phyloP scores from a whole-genome alignment of 768 basidiomycete genomes.

The Boletellus ananas region DNA sequence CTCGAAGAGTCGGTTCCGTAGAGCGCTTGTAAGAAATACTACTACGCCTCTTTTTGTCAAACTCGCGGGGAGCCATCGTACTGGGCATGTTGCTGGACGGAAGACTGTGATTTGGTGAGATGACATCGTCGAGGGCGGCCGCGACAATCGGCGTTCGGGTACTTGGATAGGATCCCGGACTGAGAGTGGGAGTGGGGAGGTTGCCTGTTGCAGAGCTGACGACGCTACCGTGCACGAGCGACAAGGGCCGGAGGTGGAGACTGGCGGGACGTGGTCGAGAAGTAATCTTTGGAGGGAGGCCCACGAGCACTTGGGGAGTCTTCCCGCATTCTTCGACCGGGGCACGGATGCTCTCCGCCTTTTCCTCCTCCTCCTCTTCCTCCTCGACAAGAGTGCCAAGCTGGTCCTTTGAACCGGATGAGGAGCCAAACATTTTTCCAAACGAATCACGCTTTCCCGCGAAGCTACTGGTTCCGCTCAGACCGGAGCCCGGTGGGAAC shows the following conservation, averaged over 20 bases:
- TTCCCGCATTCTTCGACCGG: conserved; percentile 4
- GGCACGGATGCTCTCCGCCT: conserved; percentile 43
- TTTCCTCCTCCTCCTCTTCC: conserved; percentile 82
- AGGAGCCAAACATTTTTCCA: conserved; percentile 57
- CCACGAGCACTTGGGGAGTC: conserved; percentile 26
- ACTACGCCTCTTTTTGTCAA: conserved; percentile 48
- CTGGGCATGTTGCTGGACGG: conserved; percentile 1
- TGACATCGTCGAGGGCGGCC: conserved; percentile 18
- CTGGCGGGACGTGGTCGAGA: conserved; percentile 62
- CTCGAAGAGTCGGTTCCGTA: conserved; percentile 28
- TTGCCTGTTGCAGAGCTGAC: conserved; percentile 32
- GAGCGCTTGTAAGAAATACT: conserved; percentile 75
- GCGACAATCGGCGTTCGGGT: conserved; percentile 35
- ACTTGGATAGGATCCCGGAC: conserved; percentile 43
- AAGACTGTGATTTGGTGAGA: conserved; percentile 18
- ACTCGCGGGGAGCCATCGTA: conserved; percentile 23
- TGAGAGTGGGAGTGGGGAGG: conserved; percentile 52
- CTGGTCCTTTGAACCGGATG: conserved; percentile 69
- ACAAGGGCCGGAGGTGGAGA: conserved; percentile 66
- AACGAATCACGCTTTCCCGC: conserved; percentile 78
- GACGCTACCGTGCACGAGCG: conserved; percentile 57
- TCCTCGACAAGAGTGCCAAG: conserved; percentile 80
- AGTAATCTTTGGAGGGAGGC: conserved; percentile 37
- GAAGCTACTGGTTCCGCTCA: conserved; percentile 38
- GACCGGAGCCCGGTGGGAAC: conserved; percentile 46